phyloP scores from a whole-genome alignment of 2,329 filamentous ascomycete genomes.

The Cytospora piceae region DNA sequence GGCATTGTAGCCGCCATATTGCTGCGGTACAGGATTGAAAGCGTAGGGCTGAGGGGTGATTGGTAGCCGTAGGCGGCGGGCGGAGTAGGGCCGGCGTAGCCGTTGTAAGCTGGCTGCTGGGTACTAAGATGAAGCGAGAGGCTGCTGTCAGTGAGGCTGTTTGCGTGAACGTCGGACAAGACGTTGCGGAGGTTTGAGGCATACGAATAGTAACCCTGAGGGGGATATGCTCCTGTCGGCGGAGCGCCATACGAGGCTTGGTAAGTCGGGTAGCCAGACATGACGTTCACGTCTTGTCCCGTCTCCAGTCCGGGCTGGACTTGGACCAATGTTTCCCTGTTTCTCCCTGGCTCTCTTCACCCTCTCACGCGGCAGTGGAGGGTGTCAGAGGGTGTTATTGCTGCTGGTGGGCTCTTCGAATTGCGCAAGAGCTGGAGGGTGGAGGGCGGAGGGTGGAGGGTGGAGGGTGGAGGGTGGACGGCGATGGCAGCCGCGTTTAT shows the following conservation, averaged over 20 bases:
- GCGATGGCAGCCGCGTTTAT: not conserved
- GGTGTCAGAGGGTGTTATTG: not conserved
- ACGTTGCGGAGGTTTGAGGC: not conserved
- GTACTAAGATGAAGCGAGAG: conserved; percentile 36
- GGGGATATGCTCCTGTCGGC: conserved; percentile 26
- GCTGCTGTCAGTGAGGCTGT: conserved; percentile 16
- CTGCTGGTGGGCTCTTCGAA: conserved; percentile 6
- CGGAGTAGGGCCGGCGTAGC: conserved; percentile 49
- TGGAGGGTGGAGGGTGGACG: not conserved
- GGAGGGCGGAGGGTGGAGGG: not conserved
- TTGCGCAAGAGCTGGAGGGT: conserved; percentile 7
- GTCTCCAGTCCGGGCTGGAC: not conserved
- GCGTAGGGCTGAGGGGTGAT: conserved; percentile 53
- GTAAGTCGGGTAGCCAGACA: conserved; percentile 69
- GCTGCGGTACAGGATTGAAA: conserved; percentile 42
- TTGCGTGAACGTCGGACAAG: conserved; percentile 28
- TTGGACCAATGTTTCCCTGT: not conserved
- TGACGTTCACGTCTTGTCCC: conserved; percentile 38
- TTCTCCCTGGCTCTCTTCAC: conserved; percentile 5
- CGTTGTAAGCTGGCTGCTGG: conserved; percentile 50
- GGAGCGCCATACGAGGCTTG: conserved; percentile 30
- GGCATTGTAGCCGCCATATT: conserved; percentile 49
- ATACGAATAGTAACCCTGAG: conserved; percentile 32
- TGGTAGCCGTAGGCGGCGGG: conserved; percentile 48
- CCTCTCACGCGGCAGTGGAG: conserved; percentile 21